Conservation (phyloP, 768 basidiomycete species). For the Gymnopilus dilepis region DNA sequence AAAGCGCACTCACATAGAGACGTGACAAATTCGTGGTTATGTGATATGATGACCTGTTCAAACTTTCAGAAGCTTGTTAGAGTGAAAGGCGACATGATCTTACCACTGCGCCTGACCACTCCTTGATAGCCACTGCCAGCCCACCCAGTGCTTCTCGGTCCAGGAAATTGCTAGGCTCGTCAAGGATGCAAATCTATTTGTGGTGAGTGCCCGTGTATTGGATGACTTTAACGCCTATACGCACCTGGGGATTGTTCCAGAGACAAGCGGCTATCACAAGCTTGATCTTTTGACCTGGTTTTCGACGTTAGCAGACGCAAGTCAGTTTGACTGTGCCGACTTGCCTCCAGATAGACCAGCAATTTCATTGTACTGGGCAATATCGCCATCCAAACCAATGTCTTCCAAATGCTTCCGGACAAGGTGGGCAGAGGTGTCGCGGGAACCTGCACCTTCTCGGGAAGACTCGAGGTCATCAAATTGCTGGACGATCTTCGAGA, state of each 20-base stretch:
- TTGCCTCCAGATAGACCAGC: slow-evolving; percentile 90
- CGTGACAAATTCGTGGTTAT: slow-evolving; percentile 88
- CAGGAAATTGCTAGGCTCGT: slow-evolving; percentile 96
- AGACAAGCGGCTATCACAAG: slow-evolving; percentile 92
- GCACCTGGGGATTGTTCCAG: slow-evolving; percentile 93
- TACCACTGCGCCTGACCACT: slow-evolving; percentile 93
- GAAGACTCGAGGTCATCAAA: slow-evolving; percentile 98
- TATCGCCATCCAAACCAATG: slow-evolving; percentile 95
- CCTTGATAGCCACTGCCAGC: slow-evolving; percentile 90
- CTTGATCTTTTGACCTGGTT: slow-evolving; percentile 92
- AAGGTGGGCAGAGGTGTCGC: slow-evolving; percentile 80
- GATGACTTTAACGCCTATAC: slow-evolving; percentile 19
- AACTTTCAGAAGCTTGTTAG: slow-evolving; percentile 22
- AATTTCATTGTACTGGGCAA: slow-evolving; percentile 98
- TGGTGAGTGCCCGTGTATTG: neutral
- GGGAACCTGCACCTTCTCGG: slow-evolving; percentile 90
- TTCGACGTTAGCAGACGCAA: slow-evolving; percentile 13
- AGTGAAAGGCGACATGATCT: slow-evolving; percentile 30
- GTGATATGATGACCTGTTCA: slow-evolving; percentile 89
- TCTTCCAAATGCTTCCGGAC: slow-evolving; percentile 94
- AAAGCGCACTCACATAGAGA: slow-evolving; percentile 68
- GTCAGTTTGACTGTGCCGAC: slow-evolving; percentile 17
- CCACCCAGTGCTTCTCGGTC: slow-evolving; percentile 96
- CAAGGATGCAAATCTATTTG: slow-evolving; percentile 70
- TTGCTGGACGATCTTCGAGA: slow-evolving; percentile 87